Percentiles rank a stretch among this genome's conserved stretches.
Evolutionary conservation across 2,329 filamentous ascomycete genomes (phyloP).

Genomic region (Hypocreales sp.): DNA sequence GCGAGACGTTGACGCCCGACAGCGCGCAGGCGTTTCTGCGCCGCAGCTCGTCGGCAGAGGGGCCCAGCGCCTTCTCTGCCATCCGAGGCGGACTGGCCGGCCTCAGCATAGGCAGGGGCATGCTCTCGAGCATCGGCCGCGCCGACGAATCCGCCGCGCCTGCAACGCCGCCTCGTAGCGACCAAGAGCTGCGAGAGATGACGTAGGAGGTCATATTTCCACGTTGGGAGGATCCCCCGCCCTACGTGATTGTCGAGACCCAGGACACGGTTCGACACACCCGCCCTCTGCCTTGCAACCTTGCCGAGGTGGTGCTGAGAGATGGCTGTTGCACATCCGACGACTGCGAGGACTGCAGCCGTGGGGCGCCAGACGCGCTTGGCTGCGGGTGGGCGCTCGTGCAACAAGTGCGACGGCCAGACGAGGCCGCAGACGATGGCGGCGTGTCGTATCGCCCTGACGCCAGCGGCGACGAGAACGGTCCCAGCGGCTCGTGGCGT

Average conservation of each 20-base stretch:
- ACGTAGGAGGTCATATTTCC: slow-evolving; percentile 26
- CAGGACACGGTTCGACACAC: slow-evolving; percentile 9
- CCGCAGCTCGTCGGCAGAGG: slow-evolving; percentile 29
- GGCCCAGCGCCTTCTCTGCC: slow-evolving; percentile 25
- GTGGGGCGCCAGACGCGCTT: slow-evolving; percentile 1
- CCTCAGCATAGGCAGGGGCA: slow-evolving; percentile 30
- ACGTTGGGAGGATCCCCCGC: slow-evolving; percentile 10
- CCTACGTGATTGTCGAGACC: slow-evolving; percentile 17
- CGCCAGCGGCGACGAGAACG: too few species aligned
- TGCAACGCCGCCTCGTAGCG: slow-evolving; percentile 12
- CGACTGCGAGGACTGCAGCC: not conserved
- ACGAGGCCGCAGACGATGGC: too few species aligned
- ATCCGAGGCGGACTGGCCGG: slow-evolving; percentile 32
- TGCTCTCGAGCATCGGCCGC: slow-evolving; percentile 19
- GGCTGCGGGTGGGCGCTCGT: slow-evolving; percentile 5
- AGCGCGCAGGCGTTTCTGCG: slow-evolving; percentile 19
- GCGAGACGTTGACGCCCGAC: slow-evolving; percentile 32
- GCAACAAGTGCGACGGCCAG: too few species aligned
- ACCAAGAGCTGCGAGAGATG: slow-evolving; percentile 30
- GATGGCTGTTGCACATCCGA: not conserved
- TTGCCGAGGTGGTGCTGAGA: not conserved
- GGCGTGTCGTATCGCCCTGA: too few species aligned
- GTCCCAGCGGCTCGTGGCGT: too few species aligned
- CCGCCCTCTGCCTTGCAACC: too few species aligned
- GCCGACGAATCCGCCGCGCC: slow-evolving; percentile 11